Evolutionary conservation across 2,329 filamentous ascomycete species (phyloP).

Genomic region (Arthrobotrys iridis): DNA sequence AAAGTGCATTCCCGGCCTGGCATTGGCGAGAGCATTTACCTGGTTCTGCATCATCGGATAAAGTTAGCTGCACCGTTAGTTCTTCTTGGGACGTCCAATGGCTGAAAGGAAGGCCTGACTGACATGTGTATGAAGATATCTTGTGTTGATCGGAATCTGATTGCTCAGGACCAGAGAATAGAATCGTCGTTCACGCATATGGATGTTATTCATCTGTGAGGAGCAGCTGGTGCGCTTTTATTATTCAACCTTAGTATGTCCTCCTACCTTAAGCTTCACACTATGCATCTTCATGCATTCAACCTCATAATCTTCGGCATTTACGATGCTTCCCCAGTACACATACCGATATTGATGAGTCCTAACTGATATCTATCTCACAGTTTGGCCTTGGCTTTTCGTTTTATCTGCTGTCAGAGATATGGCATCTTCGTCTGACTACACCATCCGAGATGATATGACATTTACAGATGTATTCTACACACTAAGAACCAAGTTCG

Average conservation of each 20-base stretch:
- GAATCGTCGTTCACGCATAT: not conserved
- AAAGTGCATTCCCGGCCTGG: slow-evolving; percentile 27
- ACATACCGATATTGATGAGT: no score
- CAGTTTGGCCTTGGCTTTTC: not conserved
- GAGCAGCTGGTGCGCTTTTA: slow-evolving; percentile 1
- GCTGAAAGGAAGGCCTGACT: not conserved
- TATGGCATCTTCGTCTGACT: slow-evolving; percentile 21
- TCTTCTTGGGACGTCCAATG: not conserved
- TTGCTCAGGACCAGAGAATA: not conserved
- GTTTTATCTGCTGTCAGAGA: not conserved
- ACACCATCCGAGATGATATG: slow-evolving; percentile 15
- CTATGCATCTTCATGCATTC: not conserved
- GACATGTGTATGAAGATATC: not conserved
- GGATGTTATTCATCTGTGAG: not conserved
- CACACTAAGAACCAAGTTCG: slow-evolving; percentile 22
- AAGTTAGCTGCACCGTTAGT: not conserved
- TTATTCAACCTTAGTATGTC: not conserved
- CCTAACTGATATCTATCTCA: not conserved
- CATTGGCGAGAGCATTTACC: slow-evolving; percentile 18
- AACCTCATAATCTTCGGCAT: not conserved
- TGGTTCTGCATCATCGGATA: not conserved
- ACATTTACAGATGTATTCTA: slow-evolving; percentile 32
- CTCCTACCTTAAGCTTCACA: not conserved
- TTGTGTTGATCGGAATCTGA: not conserved
- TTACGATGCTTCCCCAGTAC: not conserved